A percentile compares a stretch with the other conserved stretches of the same genome.
Conservation (phyloP, 2,329 filamentous ascomycete species). For the Calonectria multiphialidica region DNA sequence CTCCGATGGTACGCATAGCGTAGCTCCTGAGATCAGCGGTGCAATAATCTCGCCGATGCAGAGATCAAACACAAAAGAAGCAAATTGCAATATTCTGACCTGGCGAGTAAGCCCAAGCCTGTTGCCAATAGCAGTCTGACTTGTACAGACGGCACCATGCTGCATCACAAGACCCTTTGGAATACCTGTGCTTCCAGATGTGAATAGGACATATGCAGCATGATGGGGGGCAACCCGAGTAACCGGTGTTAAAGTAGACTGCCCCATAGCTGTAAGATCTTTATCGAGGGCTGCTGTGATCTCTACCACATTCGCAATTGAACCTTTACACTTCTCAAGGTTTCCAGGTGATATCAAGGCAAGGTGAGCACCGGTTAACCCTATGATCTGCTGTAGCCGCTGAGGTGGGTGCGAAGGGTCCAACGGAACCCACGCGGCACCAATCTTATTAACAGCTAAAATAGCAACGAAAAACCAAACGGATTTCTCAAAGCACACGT, state of each 20-base stretch:
- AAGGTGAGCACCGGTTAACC: not conserved
- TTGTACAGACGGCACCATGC: constrained; percentile 29
- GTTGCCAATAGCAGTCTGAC: constrained; percentile 12
- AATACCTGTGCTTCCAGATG: constrained; percentile 40
- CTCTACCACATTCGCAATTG: not conserved
- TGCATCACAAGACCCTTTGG: constrained; percentile 40
- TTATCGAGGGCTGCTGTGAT: not conserved
- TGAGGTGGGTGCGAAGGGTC: not conserved
- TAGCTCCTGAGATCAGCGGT: constrained; percentile 19
- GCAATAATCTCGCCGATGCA: constrained; percentile 18
- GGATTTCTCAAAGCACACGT: constrained; percentile 27
- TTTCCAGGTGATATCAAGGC: not conserved
- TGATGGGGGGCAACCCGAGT: not conserved
- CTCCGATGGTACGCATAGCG: constrained; percentile 21
- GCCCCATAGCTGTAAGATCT: not conserved
- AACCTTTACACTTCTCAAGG: not conserved
- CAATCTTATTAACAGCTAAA: not conserved
- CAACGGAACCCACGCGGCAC: not conserved
- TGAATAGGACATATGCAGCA: constrained; percentile 33
- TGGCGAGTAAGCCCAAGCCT: constrained; percentile 6
- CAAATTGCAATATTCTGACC: constrained; percentile 23
- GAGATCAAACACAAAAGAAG: constrained; percentile 15
- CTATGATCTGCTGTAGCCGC: not conserved
- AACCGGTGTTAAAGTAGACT: not conserved
- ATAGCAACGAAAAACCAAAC: constrained; percentile 25